phyloP scores from a whole-genome alignment of 2,329 filamentous ascomycete species.

The Scedosporium apiospermum region DNA sequence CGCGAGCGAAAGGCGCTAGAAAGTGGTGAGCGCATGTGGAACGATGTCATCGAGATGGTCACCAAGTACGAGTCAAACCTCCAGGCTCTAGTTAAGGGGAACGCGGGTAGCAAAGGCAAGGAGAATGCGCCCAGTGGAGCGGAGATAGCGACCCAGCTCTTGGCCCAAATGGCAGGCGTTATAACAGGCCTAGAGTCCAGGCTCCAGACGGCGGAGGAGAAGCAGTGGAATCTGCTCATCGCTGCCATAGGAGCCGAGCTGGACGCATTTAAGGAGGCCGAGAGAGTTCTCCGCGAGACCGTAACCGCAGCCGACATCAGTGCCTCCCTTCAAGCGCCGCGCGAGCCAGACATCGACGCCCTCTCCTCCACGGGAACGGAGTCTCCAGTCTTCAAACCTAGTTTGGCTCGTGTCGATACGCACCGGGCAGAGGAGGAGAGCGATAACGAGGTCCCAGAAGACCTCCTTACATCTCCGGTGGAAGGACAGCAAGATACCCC shows the following conservation, averaged over 20 bases:
- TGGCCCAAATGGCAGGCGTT: conserved; percentile 47
- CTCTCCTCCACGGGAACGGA: neutral
- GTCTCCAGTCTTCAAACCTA: conserved; percentile 9
- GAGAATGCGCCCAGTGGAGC: conserved; percentile 18
- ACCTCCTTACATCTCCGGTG: conserved; percentile 25
- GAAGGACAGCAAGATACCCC: conserved; percentile 11
- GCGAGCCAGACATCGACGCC: neutral
- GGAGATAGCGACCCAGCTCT: conserved; percentile 32
- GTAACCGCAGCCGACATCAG: conserved; percentile 18
- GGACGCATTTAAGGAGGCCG: conserved; percentile 54
- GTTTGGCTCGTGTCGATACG: conserved; percentile 8
- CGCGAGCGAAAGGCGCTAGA: conserved; percentile 56
- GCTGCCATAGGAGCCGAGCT: conserved; percentile 67
- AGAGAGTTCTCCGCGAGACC: conserved; percentile 38
- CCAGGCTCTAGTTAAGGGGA: conserved; percentile 39
- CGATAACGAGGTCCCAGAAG: conserved; percentile 33
- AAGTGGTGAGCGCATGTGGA: conserved; percentile 59
- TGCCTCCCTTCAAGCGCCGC: conserved; percentile 5
- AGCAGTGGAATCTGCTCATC: conserved; percentile 65
- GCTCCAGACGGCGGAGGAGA: conserved; percentile 45
- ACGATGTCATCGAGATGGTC: conserved; percentile 48
- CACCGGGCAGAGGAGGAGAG: conserved; percentile 17
- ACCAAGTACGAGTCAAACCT: conserved; percentile 57
- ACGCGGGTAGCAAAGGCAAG: conserved; percentile 10
- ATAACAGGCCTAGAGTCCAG: conserved; percentile 45